phyloP scores from a whole-genome alignment of 1,284 basidiomycete genomes.

The Austroboletus niveus region DNA sequence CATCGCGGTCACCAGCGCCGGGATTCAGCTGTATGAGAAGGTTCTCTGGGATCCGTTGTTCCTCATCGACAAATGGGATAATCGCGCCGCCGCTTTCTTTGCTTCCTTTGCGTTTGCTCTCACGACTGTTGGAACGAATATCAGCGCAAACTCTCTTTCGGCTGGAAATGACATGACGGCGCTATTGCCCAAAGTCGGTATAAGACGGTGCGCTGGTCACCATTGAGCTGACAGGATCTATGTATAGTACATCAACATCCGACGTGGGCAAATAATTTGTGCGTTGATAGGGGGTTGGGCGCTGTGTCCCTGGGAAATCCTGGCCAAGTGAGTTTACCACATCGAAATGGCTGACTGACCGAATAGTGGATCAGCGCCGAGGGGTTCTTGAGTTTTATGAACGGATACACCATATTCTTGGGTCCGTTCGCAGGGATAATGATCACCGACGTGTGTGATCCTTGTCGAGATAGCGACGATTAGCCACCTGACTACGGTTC shows the following conservation, averaged over 20 bases:
- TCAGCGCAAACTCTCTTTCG: constrained; percentile 61
- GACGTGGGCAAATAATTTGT: constrained; percentile 60
- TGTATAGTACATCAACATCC: constrained; percentile 56
- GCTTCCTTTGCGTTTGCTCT: constrained; percentile 55
- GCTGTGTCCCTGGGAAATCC: constrained; percentile 51
- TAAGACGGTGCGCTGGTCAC: not conserved
- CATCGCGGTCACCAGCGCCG: constrained; percentile 53
- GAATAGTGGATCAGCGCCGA: constrained; percentile 29
- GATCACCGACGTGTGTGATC: constrained; percentile 57
- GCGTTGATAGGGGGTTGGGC: constrained; percentile 58
- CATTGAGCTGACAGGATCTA: not conserved
- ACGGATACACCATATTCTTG: constrained; percentile 68
- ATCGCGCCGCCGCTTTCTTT: constrained; percentile 68
- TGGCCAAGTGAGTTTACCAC: constrained; percentile 38
- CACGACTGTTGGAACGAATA: constrained; percentile 62
- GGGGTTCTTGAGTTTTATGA: constrained; percentile 57
- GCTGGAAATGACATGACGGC: constrained; percentile 66
- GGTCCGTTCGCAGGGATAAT: constrained; percentile 74
- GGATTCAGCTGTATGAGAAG: constrained; percentile 49
- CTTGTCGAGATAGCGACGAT: not conserved
- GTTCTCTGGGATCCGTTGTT: constrained; percentile 48
- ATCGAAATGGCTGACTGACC: no score
- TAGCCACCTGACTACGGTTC: constrained; percentile 1
- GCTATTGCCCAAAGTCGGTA: constrained; percentile 40
- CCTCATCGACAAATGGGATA: constrained; percentile 57